phyloP scores from a whole-genome alignment of 2,329 filamentous ascomycete genomes.

The Trichoderma sp. region DNA sequence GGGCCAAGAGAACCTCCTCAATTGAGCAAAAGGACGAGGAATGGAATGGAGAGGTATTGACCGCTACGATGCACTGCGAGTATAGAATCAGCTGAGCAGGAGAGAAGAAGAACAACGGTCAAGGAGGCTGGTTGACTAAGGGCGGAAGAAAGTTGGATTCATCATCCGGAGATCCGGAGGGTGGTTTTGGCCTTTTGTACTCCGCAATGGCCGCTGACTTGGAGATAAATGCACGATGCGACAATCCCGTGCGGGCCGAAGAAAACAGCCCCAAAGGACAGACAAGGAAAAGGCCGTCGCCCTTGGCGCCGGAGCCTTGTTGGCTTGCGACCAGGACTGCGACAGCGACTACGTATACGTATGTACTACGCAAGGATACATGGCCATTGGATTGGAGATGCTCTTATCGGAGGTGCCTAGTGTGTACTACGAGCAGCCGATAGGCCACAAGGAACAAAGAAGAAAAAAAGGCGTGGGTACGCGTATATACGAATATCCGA shows the following conservation, averaged over 20 bases:
- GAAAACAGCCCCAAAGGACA: not conserved
- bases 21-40: not conserved
- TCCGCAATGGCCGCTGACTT: not conserved
- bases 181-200: not conserved
- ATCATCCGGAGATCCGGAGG: constrained; percentile 11
- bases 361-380: not conserved
- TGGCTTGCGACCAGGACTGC: not conserved
- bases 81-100: not conserved
- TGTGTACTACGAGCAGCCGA: not conserved
- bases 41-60: not conserved
- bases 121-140: not conserved
- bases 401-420: not conserved
- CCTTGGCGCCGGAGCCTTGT: not conserved
- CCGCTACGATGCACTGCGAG: not conserved
- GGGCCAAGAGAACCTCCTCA: not conserved
- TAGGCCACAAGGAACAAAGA: not conserved
- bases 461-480: not conserved
- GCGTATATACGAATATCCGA: not conserved
- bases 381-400: not conserved
- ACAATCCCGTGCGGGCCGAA: constrained; percentile 7
- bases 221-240: not conserved
- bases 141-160: not conserved
- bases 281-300: not conserved
- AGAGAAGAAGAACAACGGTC: not conserved
- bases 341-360: not conserved